These are phyloP conservation scores for Chrysosphaeria jannelii DNA, from an alignment of 2,329 filamentous ascomycete species.

Conservation along the genomic window DNA sequence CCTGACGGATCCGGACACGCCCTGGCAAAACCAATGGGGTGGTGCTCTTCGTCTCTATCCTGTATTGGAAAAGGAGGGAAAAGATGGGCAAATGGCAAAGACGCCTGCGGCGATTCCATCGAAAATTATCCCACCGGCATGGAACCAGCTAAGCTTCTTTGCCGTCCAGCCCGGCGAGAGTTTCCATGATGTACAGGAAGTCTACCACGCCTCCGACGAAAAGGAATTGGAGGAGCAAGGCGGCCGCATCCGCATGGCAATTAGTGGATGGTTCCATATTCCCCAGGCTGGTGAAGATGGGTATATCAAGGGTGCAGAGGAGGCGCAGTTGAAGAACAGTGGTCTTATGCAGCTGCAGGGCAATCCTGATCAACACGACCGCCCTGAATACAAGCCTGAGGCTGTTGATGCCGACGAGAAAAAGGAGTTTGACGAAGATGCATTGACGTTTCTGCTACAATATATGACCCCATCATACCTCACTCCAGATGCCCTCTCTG, in stretches of 20 bases:
- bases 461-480: constrained; percentile 79
- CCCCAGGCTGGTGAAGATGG: constrained; percentile 84
- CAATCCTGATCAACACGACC: constrained; percentile 69
- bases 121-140: constrained; percentile 71
- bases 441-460: constrained; percentile 69
- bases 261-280: constrained; percentile 97
- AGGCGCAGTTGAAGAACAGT: constrained; percentile 65
- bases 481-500: constrained; percentile 67
- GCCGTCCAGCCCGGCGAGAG: constrained; percentile 94
- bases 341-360: constrained; percentile 80
- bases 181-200: constrained; percentile 96
- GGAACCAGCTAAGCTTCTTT: constrained; percentile 96
- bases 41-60: constrained; percentile 76
- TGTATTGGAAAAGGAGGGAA: constrained; percentile 28
- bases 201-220: constrained; percentile 39
- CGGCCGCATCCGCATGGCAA: constrained; percentile 74
- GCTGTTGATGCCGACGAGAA: constrained; percentile 8
- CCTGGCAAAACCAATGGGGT: constrained; percentile 80
- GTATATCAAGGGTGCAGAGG: constrained; percentile 64
- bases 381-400: constrained; percentile 33
- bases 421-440: constrained; percentile 23
- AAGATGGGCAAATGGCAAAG: constrained; percentile 44
- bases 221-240: constrained; percentile 33
- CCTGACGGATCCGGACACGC: constrained; percentile 65
- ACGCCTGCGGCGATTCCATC: constrained; percentile 51